A percentile compares a stretch with the other conserved stretches of the same genome.
Conservation (phyloP, 371 early-diverging fungal species). For the Aphelidium insulamus region DNA sequence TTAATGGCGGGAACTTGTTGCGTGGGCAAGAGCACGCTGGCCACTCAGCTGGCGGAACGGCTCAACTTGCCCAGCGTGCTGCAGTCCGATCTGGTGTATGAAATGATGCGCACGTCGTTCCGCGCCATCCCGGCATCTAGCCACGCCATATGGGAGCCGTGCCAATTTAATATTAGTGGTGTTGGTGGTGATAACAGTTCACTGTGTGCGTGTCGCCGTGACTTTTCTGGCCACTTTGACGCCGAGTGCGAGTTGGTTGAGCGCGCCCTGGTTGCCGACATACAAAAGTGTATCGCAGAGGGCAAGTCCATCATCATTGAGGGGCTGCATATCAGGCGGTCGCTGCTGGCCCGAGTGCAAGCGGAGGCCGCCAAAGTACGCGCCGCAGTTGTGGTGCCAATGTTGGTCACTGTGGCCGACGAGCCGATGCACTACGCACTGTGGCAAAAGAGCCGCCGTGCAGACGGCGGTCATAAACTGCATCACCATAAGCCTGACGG, state of each 20-base stretch:
- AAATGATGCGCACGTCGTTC: slow-evolving; percentile 10
- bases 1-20: slow-evolving; percentile 12
- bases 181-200: not conserved
- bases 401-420: no score
- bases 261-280: slow-evolving; percentile 9
- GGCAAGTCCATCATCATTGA: slow-evolving; percentile 19
- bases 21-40: slow-evolving; percentile 13
- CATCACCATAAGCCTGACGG: no score
- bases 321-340: slow-evolving; percentile 11
- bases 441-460: no score
- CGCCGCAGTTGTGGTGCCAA: no score
- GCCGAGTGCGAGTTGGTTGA: not conserved
- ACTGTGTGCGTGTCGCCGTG: no score
- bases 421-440: no score
- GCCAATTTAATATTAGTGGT: not conserved
- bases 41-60: slow-evolving; percentile 12
- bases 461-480: no score
- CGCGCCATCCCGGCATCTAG: not conserved
- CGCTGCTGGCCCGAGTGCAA: no score
- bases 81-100: slow-evolving; percentile 15
- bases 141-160: not conserved
- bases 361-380: no score
- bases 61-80: slow-evolving; percentile 13
- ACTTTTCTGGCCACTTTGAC: not conserved
- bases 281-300: slow-evolving; percentile 11